phyloP scores from a whole-genome alignment of 2,329 filamentous ascomycete genomes.

The Aspergillus clavatus region DNA sequence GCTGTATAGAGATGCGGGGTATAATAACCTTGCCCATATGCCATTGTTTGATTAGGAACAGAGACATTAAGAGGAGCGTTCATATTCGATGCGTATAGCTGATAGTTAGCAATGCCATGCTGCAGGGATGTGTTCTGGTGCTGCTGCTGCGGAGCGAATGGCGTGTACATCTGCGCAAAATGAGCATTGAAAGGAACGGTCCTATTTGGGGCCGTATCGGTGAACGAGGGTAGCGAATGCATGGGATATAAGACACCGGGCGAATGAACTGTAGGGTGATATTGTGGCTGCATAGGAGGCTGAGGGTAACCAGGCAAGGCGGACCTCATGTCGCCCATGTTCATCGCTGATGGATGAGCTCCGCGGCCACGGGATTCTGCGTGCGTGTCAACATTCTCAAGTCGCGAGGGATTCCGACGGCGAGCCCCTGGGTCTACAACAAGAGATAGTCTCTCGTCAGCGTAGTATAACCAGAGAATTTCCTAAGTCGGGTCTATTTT shows the following conservation, averaged over 20 bases:
- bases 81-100: conserved; percentile 17
- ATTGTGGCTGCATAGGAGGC: conserved; percentile 24
- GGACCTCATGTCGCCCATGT: conserved; percentile 29
- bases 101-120: conserved; percentile 18
- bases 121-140: conserved; percentile 8
- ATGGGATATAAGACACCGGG: conserved; percentile 30
- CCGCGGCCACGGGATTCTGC: conserved; percentile 20
- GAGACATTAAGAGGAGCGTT: conserved; percentile 15
- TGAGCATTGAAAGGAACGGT: conserved; percentile 22
- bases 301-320: conserved; percentile 26
- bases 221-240: conserved; percentile 23
- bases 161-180: conserved; percentile 24
- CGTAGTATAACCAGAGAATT: background rate
- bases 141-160: conserved; percentile 21
- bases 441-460: background rate
- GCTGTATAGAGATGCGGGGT: conserved; percentile 20
- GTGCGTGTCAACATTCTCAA: conserved; percentile 18
- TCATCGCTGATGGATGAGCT: conserved; percentile 16
- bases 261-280: conserved; percentile 17
- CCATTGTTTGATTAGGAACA: conserved; percentile 14
- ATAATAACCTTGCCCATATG: conserved; percentile 26
- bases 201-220: conserved; percentile 10
- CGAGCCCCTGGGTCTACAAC: conserved; percentile 7
- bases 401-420: conserved; percentile 7
- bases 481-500: background rate